phyloP scores from a whole-genome alignment of 2,329 filamentous ascomycete species.

The Aurifilum marmelostoma region DNA sequence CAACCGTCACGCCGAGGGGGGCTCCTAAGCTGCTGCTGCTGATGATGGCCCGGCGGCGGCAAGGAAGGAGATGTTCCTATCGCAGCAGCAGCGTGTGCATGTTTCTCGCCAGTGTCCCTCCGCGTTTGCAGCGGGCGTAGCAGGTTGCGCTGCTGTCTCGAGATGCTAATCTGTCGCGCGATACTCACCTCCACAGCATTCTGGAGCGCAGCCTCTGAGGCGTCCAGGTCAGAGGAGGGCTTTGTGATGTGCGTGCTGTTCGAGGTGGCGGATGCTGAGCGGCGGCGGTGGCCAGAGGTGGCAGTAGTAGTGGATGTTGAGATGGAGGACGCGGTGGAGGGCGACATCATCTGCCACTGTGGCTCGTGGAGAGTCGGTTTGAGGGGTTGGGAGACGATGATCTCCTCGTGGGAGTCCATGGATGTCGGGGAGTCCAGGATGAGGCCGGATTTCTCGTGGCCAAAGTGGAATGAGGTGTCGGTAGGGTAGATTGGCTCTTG shows the following conservation, averaged over 20 bases:
- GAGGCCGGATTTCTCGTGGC: conserved; percentile 41
- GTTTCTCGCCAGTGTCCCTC: conserved; percentile 13
- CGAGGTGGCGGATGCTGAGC: conserved; percentile 30
- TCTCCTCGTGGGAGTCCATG: conserved; percentile 32
- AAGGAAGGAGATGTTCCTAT: neutral
- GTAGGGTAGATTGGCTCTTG: conserved; percentile 28
- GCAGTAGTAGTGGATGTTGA: conserved; percentile 30
- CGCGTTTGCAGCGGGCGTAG: conserved; percentile 55
- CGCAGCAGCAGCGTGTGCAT: neutral
- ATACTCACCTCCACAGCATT: conserved; percentile 68
- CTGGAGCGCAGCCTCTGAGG: conserved; percentile 48
- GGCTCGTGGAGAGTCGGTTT: conserved; percentile 46
- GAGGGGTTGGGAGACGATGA: conserved; percentile 38
- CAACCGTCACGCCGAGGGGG: conserved; percentile 31
- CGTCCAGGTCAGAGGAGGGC: conserved; percentile 42
- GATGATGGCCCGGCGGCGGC: too few species aligned
- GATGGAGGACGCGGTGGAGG: conserved; percentile 39
- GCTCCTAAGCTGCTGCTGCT: conserved; percentile 13
- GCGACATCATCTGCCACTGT: conserved; percentile 52
- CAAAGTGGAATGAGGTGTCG: conserved; percentile 36
- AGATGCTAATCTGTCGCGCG: conserved; percentile 69
- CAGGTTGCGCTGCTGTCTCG: conserved; percentile 62
- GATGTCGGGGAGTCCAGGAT: conserved; percentile 48
- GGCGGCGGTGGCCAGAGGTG: conserved; percentile 30
- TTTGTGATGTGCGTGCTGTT: conserved; percentile 39